Percentiles rank a stretch among this genome's conserved stretches.
These are phyloP conservation scores for Ricinus communis DNA, from an alignment of 345 rosid genomes.

Conservation along the genomic window DNA sequence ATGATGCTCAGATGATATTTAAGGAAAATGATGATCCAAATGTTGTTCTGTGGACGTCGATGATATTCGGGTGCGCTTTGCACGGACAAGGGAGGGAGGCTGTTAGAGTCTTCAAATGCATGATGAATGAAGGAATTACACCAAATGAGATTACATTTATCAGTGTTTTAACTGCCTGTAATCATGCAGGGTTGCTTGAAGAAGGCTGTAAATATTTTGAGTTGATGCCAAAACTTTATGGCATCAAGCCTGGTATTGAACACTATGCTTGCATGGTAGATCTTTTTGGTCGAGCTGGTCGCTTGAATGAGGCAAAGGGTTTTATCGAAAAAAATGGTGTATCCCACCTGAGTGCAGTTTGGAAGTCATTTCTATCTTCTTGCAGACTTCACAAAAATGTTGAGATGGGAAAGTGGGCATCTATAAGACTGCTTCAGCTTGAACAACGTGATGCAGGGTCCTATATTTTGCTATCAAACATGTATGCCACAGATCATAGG, in stretches of 20 bases:
- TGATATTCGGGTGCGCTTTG: constrained; percentile 49
- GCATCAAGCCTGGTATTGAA: constrained; percentile 45
- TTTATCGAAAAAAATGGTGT: constrained; percentile 43
- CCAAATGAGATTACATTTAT: constrained; percentile 53
- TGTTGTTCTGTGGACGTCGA: constrained; percentile 50
- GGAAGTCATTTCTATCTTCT: constrained; percentile 53
- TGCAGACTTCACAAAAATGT: constrained; percentile 46
- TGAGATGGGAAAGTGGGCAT: constrained; percentile 45
- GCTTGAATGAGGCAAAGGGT: constrained; percentile 39
- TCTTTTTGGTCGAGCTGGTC: constrained; percentile 54
- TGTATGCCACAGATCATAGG: constrained; percentile 31
- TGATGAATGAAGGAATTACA: constrained; percentile 34
- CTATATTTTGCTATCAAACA: constrained; percentile 44
- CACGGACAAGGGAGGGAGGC: constrained; percentile 50
- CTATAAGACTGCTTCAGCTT: constrained; percentile 34
- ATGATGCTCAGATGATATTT: constrained; percentile 42
- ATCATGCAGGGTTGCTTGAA: constrained; percentile 49
- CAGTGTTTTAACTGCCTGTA: constrained; percentile 54
- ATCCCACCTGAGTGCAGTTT: constrained; percentile 35
- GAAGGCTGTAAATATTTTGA: constrained; percentile 45
- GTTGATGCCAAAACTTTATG: constrained; percentile 43
- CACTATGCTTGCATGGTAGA: constrained; percentile 62
- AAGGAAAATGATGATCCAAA: constrained; percentile 24
- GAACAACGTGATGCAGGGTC: constrained; percentile 44
- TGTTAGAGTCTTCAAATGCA: constrained; percentile 31